Base-by-base conservation (phyloP, 164 flowering plant genomes). In the Chimonanthus praecox region DNA sequence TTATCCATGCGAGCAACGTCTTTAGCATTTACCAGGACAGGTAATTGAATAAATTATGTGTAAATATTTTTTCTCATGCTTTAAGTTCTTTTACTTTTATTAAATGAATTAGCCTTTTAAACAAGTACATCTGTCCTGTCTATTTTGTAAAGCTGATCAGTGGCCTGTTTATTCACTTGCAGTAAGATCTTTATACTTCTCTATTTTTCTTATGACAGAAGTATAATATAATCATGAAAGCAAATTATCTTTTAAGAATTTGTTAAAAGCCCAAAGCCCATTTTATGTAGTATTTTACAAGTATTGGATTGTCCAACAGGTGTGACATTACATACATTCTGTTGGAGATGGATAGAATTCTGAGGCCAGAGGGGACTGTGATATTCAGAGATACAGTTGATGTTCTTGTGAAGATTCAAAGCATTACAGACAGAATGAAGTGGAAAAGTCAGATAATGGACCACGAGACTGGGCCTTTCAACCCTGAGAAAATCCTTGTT, bases 311-410 rank as follows among this genome's bases (percentile, higher is more conserved):
- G 60, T 54, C 11, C 4, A 11, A 76, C 78, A 95, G 99, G 92
- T 96, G 99, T 64, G 91, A 96, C 78, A 89, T 94, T 8, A 85
- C 88, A 8, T 49, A 84, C 83, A 91, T 92, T 76, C 84, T 94
- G 21, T 81, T 96, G 71, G 99, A 96, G 91, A 91, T 96, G 97
- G 99, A 96, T 77, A 82, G 99, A 78, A 87, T 96, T 66, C 76
- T 96, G 77, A 85, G 99, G 80, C 99, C 99, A 18, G 98, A 94
- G 81, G 99, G 99, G 44, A 82, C 97, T 7, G 98, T 86, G 5
- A 82, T 94, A 78, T 88, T 96, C 83, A 88, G 99, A 75, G 99
- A 94, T 72, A 82, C 84, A 3, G 96, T 91, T 44, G 98, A 94
- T 64, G 83, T 88, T 7, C 86, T 96, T 6, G 90, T 87, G 74